Percentiles rank a stretch among this genome's conserved stretches.
These are phyloP conservation scores for Cymodocea nodosa DNA, from an alignment of 116 monocot species.

Conservation along the genomic window DNA sequence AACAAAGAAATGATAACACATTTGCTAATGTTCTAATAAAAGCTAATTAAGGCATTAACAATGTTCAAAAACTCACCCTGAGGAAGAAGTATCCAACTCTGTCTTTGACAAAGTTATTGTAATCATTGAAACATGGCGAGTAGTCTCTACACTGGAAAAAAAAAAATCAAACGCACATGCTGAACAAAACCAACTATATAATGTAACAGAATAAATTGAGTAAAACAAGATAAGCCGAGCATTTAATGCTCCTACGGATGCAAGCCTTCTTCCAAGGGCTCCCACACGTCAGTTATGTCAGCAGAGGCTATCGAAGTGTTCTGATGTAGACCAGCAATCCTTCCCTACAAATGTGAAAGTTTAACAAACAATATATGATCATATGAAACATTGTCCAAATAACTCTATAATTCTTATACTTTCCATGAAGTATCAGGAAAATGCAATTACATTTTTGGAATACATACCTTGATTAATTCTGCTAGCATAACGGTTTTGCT, in stretches of 20 bases:
- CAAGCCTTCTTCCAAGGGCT: slow-evolving; percentile 29
- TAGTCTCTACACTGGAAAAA: slow-evolving; percentile 29
- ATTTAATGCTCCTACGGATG: slow-evolving; percentile 14
- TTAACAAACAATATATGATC: not conserved
- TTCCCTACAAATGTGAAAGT: slow-evolving; percentile 10
- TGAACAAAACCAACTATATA: not conserved
- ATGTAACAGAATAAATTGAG: not conserved
- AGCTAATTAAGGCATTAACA: no score
- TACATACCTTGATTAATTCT: slow-evolving; percentile 19
- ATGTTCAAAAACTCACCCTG: slow-evolving; percentile 21
- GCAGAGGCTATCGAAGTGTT: slow-evolving; percentile 13
- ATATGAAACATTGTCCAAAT: not conserved
- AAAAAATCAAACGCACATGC: not conserved
- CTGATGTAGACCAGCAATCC: slow-evolving; percentile 28
- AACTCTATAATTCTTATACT: not conserved
- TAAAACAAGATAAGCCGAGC: not conserved
- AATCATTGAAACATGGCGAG: slow-evolving; percentile 36
- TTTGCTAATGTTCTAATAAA: not conserved
- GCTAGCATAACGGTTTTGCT: slow-evolving; percentile 24
- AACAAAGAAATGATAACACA: not conserved
- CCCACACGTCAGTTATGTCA: slow-evolving; percentile 28
- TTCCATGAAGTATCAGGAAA: not conserved
- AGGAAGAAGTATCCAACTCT: slow-evolving; percentile 19
- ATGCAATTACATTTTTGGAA: not conserved
- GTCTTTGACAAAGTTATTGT: slow-evolving; percentile 36